Conservation (phyloP, 2,329 filamentous ascomycete genomes). For the Diaporthe australafricana region DNA sequence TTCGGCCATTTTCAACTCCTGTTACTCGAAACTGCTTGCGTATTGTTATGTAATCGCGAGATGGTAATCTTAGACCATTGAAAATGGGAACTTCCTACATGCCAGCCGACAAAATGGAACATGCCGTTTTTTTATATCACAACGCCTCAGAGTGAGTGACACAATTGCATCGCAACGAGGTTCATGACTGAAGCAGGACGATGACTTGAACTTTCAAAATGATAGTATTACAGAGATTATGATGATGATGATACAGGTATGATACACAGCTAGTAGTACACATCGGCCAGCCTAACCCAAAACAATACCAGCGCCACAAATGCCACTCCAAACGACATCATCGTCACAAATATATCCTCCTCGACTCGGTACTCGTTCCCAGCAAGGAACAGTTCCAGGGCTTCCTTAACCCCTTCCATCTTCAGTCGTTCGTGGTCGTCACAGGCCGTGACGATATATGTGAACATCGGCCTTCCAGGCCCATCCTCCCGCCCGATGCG, state of each 20-base stretch:
- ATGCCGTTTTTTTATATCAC: neutral
- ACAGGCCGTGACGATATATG: neutral
- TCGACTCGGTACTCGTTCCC: neutral
- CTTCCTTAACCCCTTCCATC: conserved; percentile 26
- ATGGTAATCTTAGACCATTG: neutral
- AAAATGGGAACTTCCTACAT: too few relatives aligned
- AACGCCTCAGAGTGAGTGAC: neutral
- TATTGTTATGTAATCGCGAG: neutral
- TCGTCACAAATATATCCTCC: conserved; percentile 35
- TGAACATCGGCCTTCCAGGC: conserved; percentile 18
- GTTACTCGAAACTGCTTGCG: neutral
- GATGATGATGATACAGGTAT: conserved; percentile 9
- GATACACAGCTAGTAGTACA: conserved; percentile 17
- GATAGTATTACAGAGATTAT: conserved; percentile 22
- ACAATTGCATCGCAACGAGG: too few relatives aligned
- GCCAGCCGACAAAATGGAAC: neutral
- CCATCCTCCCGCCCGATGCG: neutral
- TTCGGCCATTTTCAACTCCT: neutral
- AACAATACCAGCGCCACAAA: conserved; percentile 24
- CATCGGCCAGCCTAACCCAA: conserved; percentile 31
- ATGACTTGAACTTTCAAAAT: conserved; percentile 19
- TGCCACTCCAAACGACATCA: conserved; percentile 30
- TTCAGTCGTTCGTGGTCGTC: conserved; percentile 7
- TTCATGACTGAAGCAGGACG: neutral
- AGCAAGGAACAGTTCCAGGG: conserved; percentile 15